These are phyloP conservation scores for Acanthamoeba sp. DNA, from an alignment of 208 protist genomes.

Conservation along the genomic window DNA sequence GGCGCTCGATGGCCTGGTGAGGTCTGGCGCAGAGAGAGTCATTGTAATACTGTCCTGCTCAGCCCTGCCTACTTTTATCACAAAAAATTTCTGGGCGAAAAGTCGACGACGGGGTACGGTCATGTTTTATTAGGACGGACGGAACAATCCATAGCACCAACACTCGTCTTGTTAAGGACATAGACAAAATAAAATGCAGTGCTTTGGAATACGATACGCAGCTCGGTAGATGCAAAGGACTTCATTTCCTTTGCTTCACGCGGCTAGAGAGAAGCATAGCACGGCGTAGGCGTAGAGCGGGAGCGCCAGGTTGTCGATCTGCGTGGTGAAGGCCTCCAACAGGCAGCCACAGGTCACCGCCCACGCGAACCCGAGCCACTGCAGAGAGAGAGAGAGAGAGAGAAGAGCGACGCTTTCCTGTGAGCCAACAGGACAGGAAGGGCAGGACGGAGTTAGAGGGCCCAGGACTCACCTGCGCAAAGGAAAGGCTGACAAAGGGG, in stretches of 20 bases:
- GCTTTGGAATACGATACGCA: no score
- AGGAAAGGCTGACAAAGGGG: background rate
- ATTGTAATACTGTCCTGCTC: background rate
- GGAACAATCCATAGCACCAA: no score
- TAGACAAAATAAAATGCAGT: no score
- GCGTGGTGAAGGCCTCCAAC: constrained; percentile 58
- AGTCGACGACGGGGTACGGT: background rate
- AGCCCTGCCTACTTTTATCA: background rate
- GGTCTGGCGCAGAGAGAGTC: background rate
- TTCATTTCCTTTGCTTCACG: no score
- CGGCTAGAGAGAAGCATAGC: background rate
- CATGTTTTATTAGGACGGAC: background rate
- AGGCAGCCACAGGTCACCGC: background rate
- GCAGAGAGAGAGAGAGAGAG: background rate
- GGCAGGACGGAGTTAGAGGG: background rate
- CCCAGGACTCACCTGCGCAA: background rate
- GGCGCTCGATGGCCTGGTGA: background rate
- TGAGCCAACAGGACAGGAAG: background rate
- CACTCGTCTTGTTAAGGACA: no score
- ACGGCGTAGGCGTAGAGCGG: constrained; percentile 47
- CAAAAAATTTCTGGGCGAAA: background rate
- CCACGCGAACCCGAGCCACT: constrained; percentile 39
- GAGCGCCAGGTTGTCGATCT: constrained; percentile 66
- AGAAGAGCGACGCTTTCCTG: background rate
- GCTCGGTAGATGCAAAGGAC: no score